phyloP scores from a whole-genome alignment of 345 rosid species.

The Triadica sebifera region DNA sequence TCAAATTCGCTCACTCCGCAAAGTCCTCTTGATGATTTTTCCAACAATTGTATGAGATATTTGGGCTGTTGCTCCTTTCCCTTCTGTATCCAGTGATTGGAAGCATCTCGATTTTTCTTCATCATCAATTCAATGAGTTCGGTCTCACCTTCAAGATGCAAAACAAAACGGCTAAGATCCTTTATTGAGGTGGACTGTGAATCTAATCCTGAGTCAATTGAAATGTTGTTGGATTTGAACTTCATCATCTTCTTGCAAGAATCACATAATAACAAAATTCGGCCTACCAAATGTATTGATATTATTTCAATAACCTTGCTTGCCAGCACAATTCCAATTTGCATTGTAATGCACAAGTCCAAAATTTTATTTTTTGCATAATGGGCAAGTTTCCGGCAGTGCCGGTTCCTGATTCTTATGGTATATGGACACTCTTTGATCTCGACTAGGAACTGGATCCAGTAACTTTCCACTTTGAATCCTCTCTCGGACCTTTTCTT shows the following conservation, averaged over 20 bases:
- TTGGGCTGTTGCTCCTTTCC: constrained; percentile 57
- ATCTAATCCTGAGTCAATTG: constrained; percentile 35
- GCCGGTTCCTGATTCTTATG: constrained; percentile 34
- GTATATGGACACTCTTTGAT: constrained; percentile 57
- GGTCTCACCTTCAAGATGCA: constrained; percentile 87
- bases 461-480: constrained; percentile 60
- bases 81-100: constrained; percentile 51
- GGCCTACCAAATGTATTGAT: constrained; percentile 45
- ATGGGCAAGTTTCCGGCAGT: constrained; percentile 48
- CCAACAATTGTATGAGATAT: constrained; percentile 51
- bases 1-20: constrained; percentile 63
- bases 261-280: constrained; percentile 31
- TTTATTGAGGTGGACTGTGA: constrained; percentile 26
- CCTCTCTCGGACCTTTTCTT: constrained; percentile 23
- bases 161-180: constrained; percentile 61
- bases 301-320: constrained; percentile 61
- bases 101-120: constrained; percentile 57
- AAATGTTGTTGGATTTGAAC: constrained; percentile 13
- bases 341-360: constrained; percentile 48
- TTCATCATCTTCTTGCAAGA: constrained; percentile 26
- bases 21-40: constrained; percentile 48
- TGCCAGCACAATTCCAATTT: constrained; percentile 54
- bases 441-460: constrained; percentile 62
- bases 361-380: constrained; percentile 31
- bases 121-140: constrained; percentile 54